A percentile compares a stretch with the other conserved stretches of the same genome.
Evolutionary conservation across 441 rosid species (phyloP).

Genomic region (Euphorbia neoarborescens): DNA sequence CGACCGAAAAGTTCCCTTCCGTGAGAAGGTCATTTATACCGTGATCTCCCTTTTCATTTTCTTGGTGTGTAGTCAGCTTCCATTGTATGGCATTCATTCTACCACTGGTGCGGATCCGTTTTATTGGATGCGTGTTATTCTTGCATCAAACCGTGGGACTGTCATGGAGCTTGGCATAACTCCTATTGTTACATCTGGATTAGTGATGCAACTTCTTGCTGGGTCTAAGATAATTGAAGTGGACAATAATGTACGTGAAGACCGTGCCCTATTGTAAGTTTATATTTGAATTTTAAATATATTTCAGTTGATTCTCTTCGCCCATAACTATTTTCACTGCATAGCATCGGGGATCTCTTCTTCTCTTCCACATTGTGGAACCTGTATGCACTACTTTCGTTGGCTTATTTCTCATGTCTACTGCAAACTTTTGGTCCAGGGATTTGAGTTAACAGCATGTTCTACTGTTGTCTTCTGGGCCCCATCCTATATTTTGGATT

Average conservation of each 20-base stretch:
- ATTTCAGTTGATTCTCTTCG: neutral
- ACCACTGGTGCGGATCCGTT: constrained; percentile 88
- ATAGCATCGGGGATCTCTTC: neutral
- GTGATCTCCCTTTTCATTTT: constrained; percentile 76
- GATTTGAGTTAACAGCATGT: neutral
- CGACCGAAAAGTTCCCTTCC: constrained; percentile 63
- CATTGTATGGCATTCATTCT: constrained; percentile 76
- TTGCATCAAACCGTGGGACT: constrained; percentile 40
- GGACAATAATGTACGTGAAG: constrained; percentile 85
- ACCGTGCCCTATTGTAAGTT: constrained; percentile 75
- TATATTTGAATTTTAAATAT: neutral
- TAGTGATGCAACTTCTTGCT: constrained; percentile 76
- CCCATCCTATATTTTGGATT: neutral
- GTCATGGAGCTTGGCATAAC: constrained; percentile 92
- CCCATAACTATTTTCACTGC: neutral
- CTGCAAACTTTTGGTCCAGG: neutral
- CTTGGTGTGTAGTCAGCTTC: constrained; percentile 85
- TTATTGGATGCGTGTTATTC: constrained; percentile 89
- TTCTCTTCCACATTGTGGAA: neutral
- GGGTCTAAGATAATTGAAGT: constrained; percentile 74
- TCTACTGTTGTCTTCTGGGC: neutral
- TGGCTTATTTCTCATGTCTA: neutral
- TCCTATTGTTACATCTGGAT: constrained; percentile 79
- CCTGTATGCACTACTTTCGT: neutral
- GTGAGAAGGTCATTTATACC: constrained; percentile 83